Conservation (phyloP, 2,329 filamentous ascomycete species). For the Calonectria fujianensis region DNA sequence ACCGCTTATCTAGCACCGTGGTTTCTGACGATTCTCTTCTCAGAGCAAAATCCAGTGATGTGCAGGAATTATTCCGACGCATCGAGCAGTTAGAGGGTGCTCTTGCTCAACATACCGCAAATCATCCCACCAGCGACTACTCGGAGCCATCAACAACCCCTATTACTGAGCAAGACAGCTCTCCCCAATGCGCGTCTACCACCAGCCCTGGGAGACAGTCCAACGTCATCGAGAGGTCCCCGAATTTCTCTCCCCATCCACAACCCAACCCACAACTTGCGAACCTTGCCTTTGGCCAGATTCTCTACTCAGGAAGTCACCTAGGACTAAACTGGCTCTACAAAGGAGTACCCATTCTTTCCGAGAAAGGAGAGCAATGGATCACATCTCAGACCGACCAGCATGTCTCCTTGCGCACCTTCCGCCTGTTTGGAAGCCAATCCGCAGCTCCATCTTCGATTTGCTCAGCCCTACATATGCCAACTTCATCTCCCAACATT, state of each 20-base stretch:
- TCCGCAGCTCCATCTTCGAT: background rate
- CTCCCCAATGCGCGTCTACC: background rate
- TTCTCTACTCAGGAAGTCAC: conserved; percentile 31
- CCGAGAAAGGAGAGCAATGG: conserved; percentile 35
- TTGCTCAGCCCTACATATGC: background rate
- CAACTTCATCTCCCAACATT: background rate
- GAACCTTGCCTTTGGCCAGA: conserved; percentile 33
- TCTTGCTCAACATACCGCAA: conserved; percentile 35
- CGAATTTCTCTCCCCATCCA: background rate
- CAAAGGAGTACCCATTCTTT: conserved; percentile 41
- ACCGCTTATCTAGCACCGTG: background rate
- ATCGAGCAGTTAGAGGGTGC: conserved; percentile 47
- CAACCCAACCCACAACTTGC: background rate
- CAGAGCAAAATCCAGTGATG: conserved; percentile 44
- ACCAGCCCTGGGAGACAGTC: background rate
- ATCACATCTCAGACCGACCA: conserved; percentile 36
- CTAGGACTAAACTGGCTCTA: conserved; percentile 40
- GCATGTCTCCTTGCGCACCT: conserved; percentile 18
- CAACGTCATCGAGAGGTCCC: background rate
- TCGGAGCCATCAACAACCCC: conserved; percentile 22
- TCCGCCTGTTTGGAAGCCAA: conserved; percentile 30
- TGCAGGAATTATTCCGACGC: conserved; percentile 48
- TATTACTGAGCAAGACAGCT: conserved; percentile 17
- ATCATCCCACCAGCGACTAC: conserved; percentile 37
- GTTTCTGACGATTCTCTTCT: background rate